Percentiles rank a stretch among this genome's conserved stretches.
Evolutionary conservation across 345 rosid species (phyloP).

Genomic region (Triadica sebifera): DNA sequence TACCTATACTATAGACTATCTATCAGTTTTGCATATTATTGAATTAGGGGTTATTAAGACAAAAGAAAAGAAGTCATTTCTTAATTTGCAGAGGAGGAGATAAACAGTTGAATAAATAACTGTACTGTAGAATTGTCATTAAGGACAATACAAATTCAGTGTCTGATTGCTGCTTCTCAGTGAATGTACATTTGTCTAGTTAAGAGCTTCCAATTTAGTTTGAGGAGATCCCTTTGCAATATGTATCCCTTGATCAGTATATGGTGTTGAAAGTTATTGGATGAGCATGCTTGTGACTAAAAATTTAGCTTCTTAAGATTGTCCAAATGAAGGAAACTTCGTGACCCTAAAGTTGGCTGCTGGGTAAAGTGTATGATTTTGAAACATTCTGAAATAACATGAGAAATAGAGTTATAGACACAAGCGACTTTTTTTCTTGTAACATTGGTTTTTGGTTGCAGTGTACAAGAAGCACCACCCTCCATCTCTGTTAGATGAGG

Average conservation of each 20-base stretch:
- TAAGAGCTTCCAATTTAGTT: not conserved
- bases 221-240: not conserved
- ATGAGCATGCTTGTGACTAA: not conserved
- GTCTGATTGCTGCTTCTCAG: not conserved
- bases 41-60: not conserved
- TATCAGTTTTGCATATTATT: not conserved
- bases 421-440: not conserved
- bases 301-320: not conserved
- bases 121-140: not conserved
- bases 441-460: constrained; percentile 37
- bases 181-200: not conserved
- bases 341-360: not conserved
- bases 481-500: constrained; percentile 78
- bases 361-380: not conserved
- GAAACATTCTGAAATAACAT: not conserved
- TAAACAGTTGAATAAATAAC: not conserved
- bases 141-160: not conserved
- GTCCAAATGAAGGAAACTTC: not conserved
- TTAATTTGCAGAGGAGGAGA: not conserved
- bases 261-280: not conserved
- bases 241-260: not conserved
- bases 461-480: constrained; percentile 98
- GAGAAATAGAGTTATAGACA: constrained; percentile 9
- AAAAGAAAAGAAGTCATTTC: no score
- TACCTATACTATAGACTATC: not conserved